These are phyloP conservation scores for Dicorynia guianensis DNA, from an alignment of 306 rosid species.

Conservation along the genomic window DNA sequence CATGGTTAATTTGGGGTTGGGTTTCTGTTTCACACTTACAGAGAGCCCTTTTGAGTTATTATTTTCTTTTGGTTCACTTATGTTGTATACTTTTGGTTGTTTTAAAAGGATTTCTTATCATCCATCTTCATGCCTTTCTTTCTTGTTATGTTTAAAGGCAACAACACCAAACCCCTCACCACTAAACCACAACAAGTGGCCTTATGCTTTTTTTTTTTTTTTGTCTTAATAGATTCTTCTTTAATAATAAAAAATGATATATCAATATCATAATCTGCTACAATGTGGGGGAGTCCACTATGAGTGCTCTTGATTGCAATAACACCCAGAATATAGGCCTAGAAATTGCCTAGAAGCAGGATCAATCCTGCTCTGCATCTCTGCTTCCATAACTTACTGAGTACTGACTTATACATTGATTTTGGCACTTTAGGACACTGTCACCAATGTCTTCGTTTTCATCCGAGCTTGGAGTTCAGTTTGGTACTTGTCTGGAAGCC, in stretches of 20 bases:
- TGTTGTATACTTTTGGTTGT: too few species aligned
- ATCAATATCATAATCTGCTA: constrained; percentile 6
- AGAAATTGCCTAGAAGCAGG: constrained; percentile 15
- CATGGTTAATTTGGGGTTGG: too few species aligned
- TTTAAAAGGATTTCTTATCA: too few species aligned
- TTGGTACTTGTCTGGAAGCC: constrained; percentile 90
- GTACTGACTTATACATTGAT: constrained; percentile 23
- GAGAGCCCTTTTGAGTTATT: too few species aligned
- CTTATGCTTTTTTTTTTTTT: too few species aligned
- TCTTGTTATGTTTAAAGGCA: too few species aligned
- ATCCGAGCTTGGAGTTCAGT: constrained; percentile 92
- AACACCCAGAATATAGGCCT: constrained; percentile 27
- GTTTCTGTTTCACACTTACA: too few species aligned
- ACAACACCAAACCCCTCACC: too few species aligned
- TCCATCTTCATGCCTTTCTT: too few species aligned
- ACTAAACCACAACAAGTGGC: too few species aligned
- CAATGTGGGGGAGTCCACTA: constrained; percentile 7
- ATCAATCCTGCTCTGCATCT: constrained; percentile 21
- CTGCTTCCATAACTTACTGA: constrained; percentile 15
- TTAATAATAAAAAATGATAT: neutral
- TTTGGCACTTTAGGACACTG: constrained; percentile 71
- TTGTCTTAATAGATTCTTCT: too few species aligned
- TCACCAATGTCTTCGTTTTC: constrained; percentile 93
- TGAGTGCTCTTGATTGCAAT: constrained; percentile 25
- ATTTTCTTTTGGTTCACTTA: too few species aligned